Percentiles rank a stretch among this genome's conserved stretches.
phyloP scores from a whole-genome alignment of 106 monocot genomes.

The Amphibolis antarctica region DNA sequence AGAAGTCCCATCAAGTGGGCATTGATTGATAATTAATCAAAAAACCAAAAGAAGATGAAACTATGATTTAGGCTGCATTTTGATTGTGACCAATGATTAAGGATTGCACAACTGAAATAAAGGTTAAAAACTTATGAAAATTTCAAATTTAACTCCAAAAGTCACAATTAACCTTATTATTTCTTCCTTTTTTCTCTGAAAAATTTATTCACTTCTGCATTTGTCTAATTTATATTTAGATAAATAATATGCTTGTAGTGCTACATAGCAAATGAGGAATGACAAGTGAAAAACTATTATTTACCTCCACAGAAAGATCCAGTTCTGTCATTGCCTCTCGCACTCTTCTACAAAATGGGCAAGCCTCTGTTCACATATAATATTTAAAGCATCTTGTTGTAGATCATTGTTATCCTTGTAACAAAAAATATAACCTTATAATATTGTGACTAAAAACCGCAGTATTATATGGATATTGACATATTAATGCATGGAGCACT shows the following conservation, averaged over 20 bases:
- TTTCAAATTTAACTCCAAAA: too few species aligned
- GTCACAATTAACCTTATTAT: too few species aligned
- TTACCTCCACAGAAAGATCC: constrained; percentile 79
- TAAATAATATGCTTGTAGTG: neutral
- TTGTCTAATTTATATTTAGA: neutral
- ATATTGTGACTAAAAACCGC: neutral
- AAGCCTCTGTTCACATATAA: constrained; percentile 74
- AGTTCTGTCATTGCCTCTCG: constrained; percentile 82
- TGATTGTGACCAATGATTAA: too few species aligned
- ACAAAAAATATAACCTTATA: neutral
- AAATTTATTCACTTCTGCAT: neutral
- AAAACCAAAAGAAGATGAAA: too few species aligned
- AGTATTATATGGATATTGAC: neutral
- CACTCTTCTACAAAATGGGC: constrained; percentile 93
- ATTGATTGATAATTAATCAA: too few species aligned
- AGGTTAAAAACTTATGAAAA: too few species aligned
- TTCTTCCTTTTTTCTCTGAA: too few species aligned
- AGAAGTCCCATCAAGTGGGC: too few species aligned
- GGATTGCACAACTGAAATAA: too few species aligned
- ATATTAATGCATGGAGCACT: neutral
- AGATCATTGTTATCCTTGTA: constrained; percentile 6
- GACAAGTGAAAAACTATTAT: neutral
- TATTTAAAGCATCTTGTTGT: constrained; percentile 21
- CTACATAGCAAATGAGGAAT: neutral
- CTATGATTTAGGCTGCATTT: too few species aligned